Evolutionary conservation across 345 rosid genomes (phyloP), one percentile per base, ranked within the genome.

Genomic region (Acer campestre): DNA sequence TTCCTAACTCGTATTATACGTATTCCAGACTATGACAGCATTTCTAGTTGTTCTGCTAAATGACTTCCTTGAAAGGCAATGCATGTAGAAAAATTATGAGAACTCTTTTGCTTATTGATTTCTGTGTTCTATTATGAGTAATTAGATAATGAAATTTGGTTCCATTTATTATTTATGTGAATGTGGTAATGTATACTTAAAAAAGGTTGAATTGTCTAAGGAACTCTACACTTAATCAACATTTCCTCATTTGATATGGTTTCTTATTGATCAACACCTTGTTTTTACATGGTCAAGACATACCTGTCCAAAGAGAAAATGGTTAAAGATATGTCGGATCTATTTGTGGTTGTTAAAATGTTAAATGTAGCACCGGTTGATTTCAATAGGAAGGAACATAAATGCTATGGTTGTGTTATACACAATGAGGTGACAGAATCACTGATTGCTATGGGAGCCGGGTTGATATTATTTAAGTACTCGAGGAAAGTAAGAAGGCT

Each of bases 1-100:
- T 66, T 75, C 71, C 12, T 59, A 67, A 74, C 18, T 62, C 38
- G 51, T 16, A 25, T 29, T 49, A 17, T 56, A 53, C 56, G 44
- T 56, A 49, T 63, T 64, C 18, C 29, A 61, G 38, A 61, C 35
- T 44, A 10, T 8, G 58, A 55, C 4, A 6, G 0, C 56, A 69
- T 58, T 22, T 10, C 7, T 11, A 72, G 65, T 42, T 42, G 2
- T 35, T 35, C 6, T 35, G 38, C 38, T 35, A 35, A 35, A 9
- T 42, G 46, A 18, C 38, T 44, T 14, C 40, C 8, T 55, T 48
- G 35, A 73, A 64, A 10, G 22, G 29, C 22, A 42, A 44, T n/a
- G 73, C 22, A 22, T 20, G 10, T 4, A 42, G 46, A 8, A 8
- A 42, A 42, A 42, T 42, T 42, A 42, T 42, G 46, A 42, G 46